phyloP scores from a whole-genome alignment of 1,139 yeast genomes.

The Kluyveromyces sp. region DNA sequence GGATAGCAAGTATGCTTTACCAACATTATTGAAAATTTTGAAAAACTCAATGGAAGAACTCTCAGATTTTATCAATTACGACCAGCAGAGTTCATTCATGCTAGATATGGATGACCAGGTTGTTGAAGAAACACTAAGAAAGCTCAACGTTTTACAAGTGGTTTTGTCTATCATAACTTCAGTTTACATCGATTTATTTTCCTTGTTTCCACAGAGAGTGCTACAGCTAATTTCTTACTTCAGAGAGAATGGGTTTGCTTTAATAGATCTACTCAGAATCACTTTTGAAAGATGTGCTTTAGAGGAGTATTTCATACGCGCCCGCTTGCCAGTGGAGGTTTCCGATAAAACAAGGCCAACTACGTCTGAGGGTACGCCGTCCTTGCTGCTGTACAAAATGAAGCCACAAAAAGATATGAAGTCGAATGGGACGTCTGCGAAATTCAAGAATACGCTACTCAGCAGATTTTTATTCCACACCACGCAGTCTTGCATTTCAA shows the following conservation, averaged over 20 bases:
- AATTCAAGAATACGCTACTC: slow-evolving; percentile 55
- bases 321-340: slow-evolving; percentile 42
- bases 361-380: slow-evolving; percentile 32
- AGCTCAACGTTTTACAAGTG: slow-evolving; percentile 35
- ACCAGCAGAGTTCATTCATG: slow-evolving; percentile 33
- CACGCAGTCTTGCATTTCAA: slow-evolving; percentile 43
- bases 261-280: slow-evolving; percentile 37
- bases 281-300: slow-evolving; percentile 44
- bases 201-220: slow-evolving; percentile 44
- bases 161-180: slow-evolving; percentile 45
- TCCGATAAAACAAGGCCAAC: slow-evolving; percentile 38
- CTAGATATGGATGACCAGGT: slow-evolving; percentile 26
- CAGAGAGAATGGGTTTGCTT: slow-evolving; percentile 33
- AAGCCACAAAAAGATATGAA: slow-evolving; percentile 30
- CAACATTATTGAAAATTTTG: slow-evolving; percentile 31
- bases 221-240: slow-evolving; percentile 42
- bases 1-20: slow-evolving; percentile 43
- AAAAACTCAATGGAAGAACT: slow-evolving; percentile 32
- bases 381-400: slow-evolving; percentile 30
- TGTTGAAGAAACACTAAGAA: slow-evolving; percentile 30
- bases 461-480: slow-evolving; percentile 46
- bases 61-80: slow-evolving; percentile 33
- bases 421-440: slow-evolving; percentile 42
- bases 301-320: slow-evolving; percentile 51
- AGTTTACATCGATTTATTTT: slow-evolving; percentile 47